These are phyloP conservation scores for Volvox africanus DNA, from an alignment of 139 green algal genomes.

Conservation along the genomic window DNA sequence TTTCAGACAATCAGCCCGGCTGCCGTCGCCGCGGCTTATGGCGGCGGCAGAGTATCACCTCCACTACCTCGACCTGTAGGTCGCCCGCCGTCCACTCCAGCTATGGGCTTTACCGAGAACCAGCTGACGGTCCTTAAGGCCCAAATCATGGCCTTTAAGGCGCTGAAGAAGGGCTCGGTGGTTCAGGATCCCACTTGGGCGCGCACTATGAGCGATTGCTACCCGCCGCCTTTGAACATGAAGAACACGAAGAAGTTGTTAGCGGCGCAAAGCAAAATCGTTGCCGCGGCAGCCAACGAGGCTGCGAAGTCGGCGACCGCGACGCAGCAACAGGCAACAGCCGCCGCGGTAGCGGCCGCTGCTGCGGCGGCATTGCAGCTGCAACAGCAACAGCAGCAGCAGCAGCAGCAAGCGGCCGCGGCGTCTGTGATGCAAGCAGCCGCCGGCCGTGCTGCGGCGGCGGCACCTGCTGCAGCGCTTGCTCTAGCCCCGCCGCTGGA, in stretches of 20 bases:
- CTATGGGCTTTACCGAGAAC: conserved; percentile 65
- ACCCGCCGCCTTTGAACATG: conserved; percentile 12
- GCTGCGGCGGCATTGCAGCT: background rate
- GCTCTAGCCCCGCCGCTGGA: conserved; percentile 7
- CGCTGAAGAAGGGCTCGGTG: conserved; percentile 56
- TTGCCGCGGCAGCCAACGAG: background rate
- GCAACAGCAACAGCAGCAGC: conserved; percentile 18
- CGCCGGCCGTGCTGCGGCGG: background rate
- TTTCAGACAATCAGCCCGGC: conserved; percentile 1
- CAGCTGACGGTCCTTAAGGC: conserved; percentile 64
- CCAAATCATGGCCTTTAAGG: conserved; percentile 72
- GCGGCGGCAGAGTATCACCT: background rate
- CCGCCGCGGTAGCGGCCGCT: background rate
- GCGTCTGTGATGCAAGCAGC: background rate
- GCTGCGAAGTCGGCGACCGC: background rate
- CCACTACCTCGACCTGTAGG: conserved; percentile 21
- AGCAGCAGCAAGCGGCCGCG: background rate
- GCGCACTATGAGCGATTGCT: background rate
- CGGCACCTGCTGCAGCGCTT: background rate
- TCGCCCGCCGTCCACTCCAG: conserved; percentile 18
- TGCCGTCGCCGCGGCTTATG: background rate
- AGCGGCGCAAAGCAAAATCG: conserved; percentile 25
- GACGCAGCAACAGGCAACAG: background rate
- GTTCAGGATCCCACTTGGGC: conserved; percentile 23
- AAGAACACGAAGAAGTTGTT: conserved; percentile 18